Percentiles rank a stretch among this genome's conserved stretches.
Conservation (phyloP, 148 eudicot genomes). For the Hydrangea macrophylla region DNA sequence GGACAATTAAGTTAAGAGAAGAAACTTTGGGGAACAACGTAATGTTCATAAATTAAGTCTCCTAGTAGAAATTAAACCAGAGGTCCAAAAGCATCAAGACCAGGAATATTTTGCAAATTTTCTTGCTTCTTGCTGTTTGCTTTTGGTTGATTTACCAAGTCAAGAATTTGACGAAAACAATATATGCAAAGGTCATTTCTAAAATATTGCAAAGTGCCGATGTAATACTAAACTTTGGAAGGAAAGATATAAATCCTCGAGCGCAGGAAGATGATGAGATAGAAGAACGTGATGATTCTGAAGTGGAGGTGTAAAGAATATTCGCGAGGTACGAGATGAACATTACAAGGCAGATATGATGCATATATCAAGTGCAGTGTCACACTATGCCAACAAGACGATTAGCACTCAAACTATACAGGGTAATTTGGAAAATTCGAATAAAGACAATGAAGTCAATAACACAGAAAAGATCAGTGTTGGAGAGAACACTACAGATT, state of each 20-base stretch:
- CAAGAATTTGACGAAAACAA: slow-evolving; percentile 46
- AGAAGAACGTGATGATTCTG: slow-evolving; percentile 27
- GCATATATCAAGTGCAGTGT: slow-evolving; percentile 86
- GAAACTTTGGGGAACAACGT: not conserved
- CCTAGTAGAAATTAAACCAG: slow-evolving; percentile 54
- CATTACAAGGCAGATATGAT: slow-evolving; percentile 72
- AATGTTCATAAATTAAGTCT: slow-evolving; percentile 58
- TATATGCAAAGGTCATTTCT: slow-evolving; percentile 24
- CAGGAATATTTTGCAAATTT: slow-evolving; percentile 58
- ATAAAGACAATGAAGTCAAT: slow-evolving; percentile 29
- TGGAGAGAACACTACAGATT: slow-evolving; percentile 11
- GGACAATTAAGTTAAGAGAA: too few relatives aligned
- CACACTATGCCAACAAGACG: slow-evolving; percentile 38
- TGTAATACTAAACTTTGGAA: slow-evolving; percentile 43
- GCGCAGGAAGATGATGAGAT: slow-evolving; percentile 26
- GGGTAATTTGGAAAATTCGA: slow-evolving; percentile 24
- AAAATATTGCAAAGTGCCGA: slow-evolving; percentile 11
- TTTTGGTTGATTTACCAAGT: slow-evolving; percentile 75
- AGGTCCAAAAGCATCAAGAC: slow-evolving; percentile 57
- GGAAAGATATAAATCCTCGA: slow-evolving; percentile 45
- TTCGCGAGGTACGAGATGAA: slow-evolving; percentile 62
- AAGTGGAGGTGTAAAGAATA: slow-evolving; percentile 25
- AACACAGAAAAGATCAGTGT: slow-evolving; percentile 12
- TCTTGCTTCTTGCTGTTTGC: slow-evolving; percentile 60
- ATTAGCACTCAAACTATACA: slow-evolving; percentile 30